Base-by-base conservation (phyloP, 169 alveolate genomes). In the Cryptosporidium andersoni region DNA sequence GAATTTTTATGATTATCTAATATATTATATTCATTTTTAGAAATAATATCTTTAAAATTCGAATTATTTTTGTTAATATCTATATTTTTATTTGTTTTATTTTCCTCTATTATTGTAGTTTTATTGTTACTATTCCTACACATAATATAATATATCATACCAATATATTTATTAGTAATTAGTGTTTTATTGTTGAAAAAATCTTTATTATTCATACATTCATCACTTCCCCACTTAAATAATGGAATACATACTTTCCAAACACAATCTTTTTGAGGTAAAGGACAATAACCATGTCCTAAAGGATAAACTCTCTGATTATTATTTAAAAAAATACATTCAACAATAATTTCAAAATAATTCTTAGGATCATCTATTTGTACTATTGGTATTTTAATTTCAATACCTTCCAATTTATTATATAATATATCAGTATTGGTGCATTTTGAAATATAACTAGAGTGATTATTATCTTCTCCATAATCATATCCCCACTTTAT, bases 211-310 rank as follows among this genome's bases (percentile, higher is more conserved):
- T 60, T 39, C 7, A 60, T 34, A 60, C 25, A 25, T 25, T 64
- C 4, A 39, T 5, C 65, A 37, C 12, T 37, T 62, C 0, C 11
- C 43, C 9, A 6, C 3, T 0, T 58, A 58, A 58, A 74, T 55
- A 74, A 43, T 56, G 85, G 85, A 12, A 74, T 56, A 58, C 74
- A 47, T 7, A 74, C 16, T 45, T 74, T 36, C 85, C 85, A 74
- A 8, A 45, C 34, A 16, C 60, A 45, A 60, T 74, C 60, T 43
- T 47, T 40, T 0, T 56, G 45, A 1, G 85, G 85, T 34, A 74
- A 60, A 11, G 85, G 85, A 43, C 85, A 74, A 74, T 58, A 74
- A 11, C 74, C 63, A 56, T 34, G 37, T 8, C 85, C 85, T 4
- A 74, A 34, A 58, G 48, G 14, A 58, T 60, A 7, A 60, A 60